phyloP scores from a whole-genome alignment of 2,329 filamentous ascomycete genomes.

The Elsinoe perseae region DNA sequence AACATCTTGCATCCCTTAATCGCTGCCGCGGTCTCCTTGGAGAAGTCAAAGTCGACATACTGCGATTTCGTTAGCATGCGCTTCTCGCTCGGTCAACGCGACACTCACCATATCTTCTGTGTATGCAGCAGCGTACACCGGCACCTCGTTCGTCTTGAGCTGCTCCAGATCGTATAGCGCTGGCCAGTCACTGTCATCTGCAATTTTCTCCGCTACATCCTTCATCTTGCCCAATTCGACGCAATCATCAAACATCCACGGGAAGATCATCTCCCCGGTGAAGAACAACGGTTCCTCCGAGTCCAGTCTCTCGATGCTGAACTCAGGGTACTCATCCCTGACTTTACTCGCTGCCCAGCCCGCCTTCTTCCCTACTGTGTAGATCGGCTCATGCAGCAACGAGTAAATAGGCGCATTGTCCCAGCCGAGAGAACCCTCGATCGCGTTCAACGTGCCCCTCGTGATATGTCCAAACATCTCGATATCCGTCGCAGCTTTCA shows the following conservation, averaged over 20 bases:
- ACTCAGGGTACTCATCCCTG: constrained; percentile 43
- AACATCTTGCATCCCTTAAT: constrained; percentile 73
- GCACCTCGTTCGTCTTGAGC: constrained; percentile 68
- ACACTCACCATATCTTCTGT: constrained; percentile 43
- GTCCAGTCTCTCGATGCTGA: constrained; percentile 35
- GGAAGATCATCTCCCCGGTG: constrained; percentile 87
- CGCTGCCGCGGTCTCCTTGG: constrained; percentile 62
- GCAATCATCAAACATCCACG: constrained; percentile 75
- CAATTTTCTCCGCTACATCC: constrained; percentile 63
- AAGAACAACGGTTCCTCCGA: constrained; percentile 57
- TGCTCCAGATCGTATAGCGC: constrained; percentile 67
- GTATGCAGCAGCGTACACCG: constrained; percentile 77
- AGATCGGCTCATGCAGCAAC: constrained; percentile 79
- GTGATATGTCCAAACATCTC: constrained; percentile 69
- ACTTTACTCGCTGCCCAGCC: constrained; percentile 69
- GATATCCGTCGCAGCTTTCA: constrained; percentile 65
- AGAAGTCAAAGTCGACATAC: constrained; percentile 76
- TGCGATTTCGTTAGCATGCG: constrained; percentile 50
- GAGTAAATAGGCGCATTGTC: constrained; percentile 77
- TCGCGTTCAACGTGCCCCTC: constrained; percentile 56
- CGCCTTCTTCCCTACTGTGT: constrained; percentile 63
- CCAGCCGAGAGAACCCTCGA: constrained; percentile 62
- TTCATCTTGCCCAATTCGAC: constrained; percentile 63
- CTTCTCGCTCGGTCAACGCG: not conserved
- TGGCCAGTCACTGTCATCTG: constrained; percentile 62